Percentiles rank a stretch among this genome's conserved stretches.
Evolutionary conservation across 768 basidiomycete genomes (phyloP).

Genomic region (Trametes maxima): DNA sequence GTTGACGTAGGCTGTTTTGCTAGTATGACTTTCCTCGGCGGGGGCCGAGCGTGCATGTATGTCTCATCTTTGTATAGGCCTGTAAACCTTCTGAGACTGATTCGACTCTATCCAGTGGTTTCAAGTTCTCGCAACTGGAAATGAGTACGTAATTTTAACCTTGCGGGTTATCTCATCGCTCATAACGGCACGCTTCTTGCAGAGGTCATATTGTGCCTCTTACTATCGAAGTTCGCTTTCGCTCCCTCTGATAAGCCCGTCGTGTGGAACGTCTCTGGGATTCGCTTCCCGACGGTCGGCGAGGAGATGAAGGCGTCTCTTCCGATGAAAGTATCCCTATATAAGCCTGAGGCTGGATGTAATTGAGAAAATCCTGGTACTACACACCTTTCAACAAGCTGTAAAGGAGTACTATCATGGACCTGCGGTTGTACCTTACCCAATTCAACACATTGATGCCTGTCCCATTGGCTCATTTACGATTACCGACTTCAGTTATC

Average conservation of each 20-base stretch:
- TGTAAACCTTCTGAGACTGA: neutral
- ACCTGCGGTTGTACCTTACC: too few species aligned
- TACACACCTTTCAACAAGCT: neutral
- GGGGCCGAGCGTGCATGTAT: slow-evolving; percentile 14
- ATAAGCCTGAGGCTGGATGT: neutral
- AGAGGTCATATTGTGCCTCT: slow-evolving; percentile 14
- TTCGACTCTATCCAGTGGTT: slow-evolving; percentile 8
- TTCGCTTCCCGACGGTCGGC: slow-evolving; percentile 10
- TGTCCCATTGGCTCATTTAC: too few species aligned
- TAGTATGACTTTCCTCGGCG: slow-evolving; percentile 18
- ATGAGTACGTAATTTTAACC: slow-evolving; percentile 18
- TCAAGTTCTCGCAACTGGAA: slow-evolving; percentile 27
- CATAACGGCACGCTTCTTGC: neutral
- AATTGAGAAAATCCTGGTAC: neutral
- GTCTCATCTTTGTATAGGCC: neutral
- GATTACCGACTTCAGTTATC: too few species aligned
- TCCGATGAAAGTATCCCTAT: slow-evolving; percentile 5
- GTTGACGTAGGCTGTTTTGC: neutral
- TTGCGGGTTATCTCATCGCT: neutral
- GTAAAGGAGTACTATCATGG: too few species aligned
- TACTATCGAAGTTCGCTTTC: slow-evolving; percentile 14
- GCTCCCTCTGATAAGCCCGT: slow-evolving; percentile 5
- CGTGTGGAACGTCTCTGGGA: slow-evolving; percentile 11
- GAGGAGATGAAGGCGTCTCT: neutral
- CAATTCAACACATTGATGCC: too few species aligned